Percentiles rank a stretch among this genome's conserved stretches.
Conservation (phyloP, 345 rosid species). For the Salix suchowensis region DNA sequence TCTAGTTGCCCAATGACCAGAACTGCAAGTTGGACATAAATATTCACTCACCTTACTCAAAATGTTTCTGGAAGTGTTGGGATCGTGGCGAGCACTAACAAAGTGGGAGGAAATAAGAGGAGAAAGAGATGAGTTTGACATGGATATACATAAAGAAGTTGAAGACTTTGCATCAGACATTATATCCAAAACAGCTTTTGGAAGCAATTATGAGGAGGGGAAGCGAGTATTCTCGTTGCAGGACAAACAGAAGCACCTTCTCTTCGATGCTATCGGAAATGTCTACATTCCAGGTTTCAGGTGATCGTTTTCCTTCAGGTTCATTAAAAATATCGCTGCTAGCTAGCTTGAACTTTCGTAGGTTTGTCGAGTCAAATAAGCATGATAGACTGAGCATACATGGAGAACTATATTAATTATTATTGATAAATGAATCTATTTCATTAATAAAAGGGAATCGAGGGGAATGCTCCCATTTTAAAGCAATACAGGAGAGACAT, state of each 20-base stretch:
- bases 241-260: constrained; percentile 60
- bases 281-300: constrained; percentile 80
- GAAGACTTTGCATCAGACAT: constrained; percentile 63
- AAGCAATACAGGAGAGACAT: too few species aligned
- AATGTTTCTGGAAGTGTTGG: constrained; percentile 43
- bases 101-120: constrained; percentile 63
- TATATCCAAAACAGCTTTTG: constrained; percentile 80
- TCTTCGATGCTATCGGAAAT: constrained; percentile 47
- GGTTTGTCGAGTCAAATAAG: too few species aligned
- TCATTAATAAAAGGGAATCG: too few species aligned
- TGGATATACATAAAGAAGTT: constrained; percentile 45
- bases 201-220: constrained; percentile 80
- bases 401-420: too few species aligned
- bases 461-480: too few species aligned
- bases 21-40: neutral
- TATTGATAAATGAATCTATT: too few species aligned
- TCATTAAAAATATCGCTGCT: neutral
- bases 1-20: too few species aligned
- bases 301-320: constrained; percentile 18
- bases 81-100: constrained; percentile 56
- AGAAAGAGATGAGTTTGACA: constrained; percentile 55
- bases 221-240: constrained; percentile 59
- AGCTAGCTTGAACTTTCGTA: too few species aligned
- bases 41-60: neutral
- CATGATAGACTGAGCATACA: too few species aligned